Evolutionary conservation across 495 filamentous ascomycete genomes (phyloP), one percentile per base, ranked within the genome.

Genomic region (Trichoderma parareesei): DNA sequence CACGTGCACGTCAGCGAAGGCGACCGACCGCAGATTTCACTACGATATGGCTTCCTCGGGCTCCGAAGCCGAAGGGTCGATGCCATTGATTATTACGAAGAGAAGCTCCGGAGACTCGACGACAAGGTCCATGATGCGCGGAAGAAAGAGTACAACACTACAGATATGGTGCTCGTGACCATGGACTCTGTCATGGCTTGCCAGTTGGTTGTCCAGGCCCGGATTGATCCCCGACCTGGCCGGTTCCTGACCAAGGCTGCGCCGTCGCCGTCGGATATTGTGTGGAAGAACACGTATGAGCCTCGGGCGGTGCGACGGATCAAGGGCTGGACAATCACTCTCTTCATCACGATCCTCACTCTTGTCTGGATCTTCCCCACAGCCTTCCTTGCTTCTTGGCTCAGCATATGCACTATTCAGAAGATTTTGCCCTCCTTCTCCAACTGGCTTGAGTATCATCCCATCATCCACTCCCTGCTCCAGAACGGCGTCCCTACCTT

Each of bases 281-380:
- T 96, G 3, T 99, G 94, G 94, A 80, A 80, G 62, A 98, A 98
- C 69, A 97, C 91, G 0, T 99, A 98, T 68, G 72, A 91, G n/a
- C 83, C 93, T 8, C 86, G 89, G 6, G 78, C 84, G 2, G 84
- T 79, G 62, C 85, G 94, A 33, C 90, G 92, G 77, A 55, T 87
- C 6, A 82, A 88, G 63, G 85, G 90, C 0, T 97, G 92, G 91
- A 75, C 79, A 13, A 88, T 99, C 65, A 97, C 92, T 1, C 71
- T 84, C 8, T 84, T 93, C 62, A 92, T 99, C 66, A 82, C 83
- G 3, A 74, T 97, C 37, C 81, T 98, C 16, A 91, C 89, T 4
- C 76, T 99, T 38, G 85, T 99, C 70, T 99, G 94, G 94, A 86
- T 94, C 61, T 80, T 90, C 6, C 85, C 95, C 3, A 84, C 98